Percentiles rank a stretch among this genome's conserved stretches.
Conservation (phyloP, 495 filamentous ascomycete genomes). For the Haplographium delicatum region DNA sequence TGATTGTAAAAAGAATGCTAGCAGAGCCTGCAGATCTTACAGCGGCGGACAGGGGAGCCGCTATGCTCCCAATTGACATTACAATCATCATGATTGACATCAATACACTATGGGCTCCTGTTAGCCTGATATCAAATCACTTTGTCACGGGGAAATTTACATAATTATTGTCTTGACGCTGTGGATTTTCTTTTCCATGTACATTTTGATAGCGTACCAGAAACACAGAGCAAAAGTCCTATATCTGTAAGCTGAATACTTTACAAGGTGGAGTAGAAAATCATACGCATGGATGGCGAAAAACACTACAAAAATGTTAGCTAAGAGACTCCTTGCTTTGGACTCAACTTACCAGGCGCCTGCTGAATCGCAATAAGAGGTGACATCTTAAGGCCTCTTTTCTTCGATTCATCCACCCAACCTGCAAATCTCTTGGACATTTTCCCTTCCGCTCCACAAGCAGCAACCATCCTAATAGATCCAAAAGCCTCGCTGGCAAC, state of each 20-base stretch:
- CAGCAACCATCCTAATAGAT: constrained; percentile 53
- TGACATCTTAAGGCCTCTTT: constrained; percentile 36
- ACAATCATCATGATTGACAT: constrained; percentile 53
- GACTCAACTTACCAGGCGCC: constrained; percentile 22
- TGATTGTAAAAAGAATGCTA: constrained; percentile 47
- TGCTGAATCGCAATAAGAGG: constrained; percentile 28
- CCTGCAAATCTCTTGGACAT: constrained; percentile 45
- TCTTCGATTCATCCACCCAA: constrained; percentile 52
- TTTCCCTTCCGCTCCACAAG: constrained; percentile 56
- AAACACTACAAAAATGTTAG: constrained; percentile 4
- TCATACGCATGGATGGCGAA: constrained; percentile 16
- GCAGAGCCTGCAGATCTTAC: constrained; percentile 48
- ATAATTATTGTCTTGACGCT: constrained; percentile 41
- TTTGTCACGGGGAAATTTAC: constrained; percentile 1
- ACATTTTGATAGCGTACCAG: constrained; percentile 44
- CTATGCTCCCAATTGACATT: constrained; percentile 44
- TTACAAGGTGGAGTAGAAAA: neutral
- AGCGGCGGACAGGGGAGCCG: constrained; percentile 43
- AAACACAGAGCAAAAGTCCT: constrained; percentile 33
- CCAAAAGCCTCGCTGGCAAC: constrained; percentile 52
- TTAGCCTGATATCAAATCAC: neutral
- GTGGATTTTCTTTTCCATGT: constrained; percentile 34
- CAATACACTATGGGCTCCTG: constrained; percentile 35
- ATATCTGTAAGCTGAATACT: constrained; percentile 13
- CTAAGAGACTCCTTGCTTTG: neutral